These are phyloP conservation scores for Auriculariales sp. DNA, from an alignment of 768 basidiomycete species.

Conservation along the genomic window DNA sequence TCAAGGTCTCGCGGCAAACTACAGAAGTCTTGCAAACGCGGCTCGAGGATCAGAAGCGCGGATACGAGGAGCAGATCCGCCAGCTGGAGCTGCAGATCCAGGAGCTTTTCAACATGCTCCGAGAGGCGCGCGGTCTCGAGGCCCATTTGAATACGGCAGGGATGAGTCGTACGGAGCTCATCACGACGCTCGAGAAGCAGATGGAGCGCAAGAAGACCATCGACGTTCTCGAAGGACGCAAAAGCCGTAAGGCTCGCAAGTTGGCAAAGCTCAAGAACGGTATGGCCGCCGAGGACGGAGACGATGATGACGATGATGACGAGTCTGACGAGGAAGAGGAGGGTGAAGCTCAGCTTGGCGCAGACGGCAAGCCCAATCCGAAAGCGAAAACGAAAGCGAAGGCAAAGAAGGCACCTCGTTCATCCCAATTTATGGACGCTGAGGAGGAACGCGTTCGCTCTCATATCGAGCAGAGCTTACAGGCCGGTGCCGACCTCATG, in stretches of 20 bases:
- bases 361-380: conserved; percentile 30
- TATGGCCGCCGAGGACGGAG: conserved; percentile 14
- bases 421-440: conserved; percentile 82
- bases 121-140: conserved; percentile 68
- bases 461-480: conserved; percentile 77
- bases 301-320: conserved; percentile 16
- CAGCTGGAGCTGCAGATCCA: conserved; percentile 87
- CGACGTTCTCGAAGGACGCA: conserved; percentile 61
- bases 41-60: conserved; percentile 57
- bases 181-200: conserved; percentile 67
- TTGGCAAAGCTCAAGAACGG: conserved; percentile 17
- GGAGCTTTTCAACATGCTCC: conserved; percentile 89
- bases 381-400: conserved; percentile 17
- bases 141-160: conserved; percentile 49
- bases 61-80: conserved; percentile 73
- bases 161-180: conserved; percentile 71
- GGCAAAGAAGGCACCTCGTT: conserved; percentile 24
- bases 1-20: conserved; percentile 65
- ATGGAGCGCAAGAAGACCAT: conserved; percentile 77
- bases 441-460: conserved; percentile 58
- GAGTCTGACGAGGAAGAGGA: conserved; percentile 25
- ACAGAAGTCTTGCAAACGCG: conserved; percentile 63
- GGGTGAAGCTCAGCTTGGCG: conserved; percentile 38
- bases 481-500: conserved; percentile 58
- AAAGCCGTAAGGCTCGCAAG: conserved; percentile 8